Evolutionary conservation across 1,284 basidiomycete genomes (phyloP).

Genomic region (Puccinia triticina): DNA sequence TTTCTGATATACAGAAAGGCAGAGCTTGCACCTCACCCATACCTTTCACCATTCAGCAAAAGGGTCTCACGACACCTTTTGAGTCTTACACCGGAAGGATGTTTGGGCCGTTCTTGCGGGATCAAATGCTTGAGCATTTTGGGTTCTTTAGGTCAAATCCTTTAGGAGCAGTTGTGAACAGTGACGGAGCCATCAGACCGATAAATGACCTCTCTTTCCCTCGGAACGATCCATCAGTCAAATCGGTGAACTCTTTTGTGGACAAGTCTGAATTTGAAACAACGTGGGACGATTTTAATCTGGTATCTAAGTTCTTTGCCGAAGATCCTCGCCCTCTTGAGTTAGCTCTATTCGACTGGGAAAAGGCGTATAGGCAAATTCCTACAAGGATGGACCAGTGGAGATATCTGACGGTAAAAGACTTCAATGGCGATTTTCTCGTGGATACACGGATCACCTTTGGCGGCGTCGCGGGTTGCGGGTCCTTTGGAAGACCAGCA

Average conservation of each 20-base stretch:
- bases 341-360: conserved; percentile 3
- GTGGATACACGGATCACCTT: too few relatives aligned
- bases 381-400: too few relatives aligned
- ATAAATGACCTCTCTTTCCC: conserved; percentile 22
- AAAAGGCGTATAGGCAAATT: too few relatives aligned
- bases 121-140: not conserved
- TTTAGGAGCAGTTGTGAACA: too few relatives aligned
- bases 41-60: too few relatives aligned
- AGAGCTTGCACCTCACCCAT: too few relatives aligned
- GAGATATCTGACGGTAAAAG: too few relatives aligned
- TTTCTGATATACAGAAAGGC: too few relatives aligned
- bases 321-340: not conserved
- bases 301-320: conserved; percentile 6
- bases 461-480: conserved; percentile 20
- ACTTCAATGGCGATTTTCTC: too few relatives aligned
- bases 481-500: conserved; percentile 9
- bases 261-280: too few relatives aligned
- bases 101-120: conserved; percentile 13
- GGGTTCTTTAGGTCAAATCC: not conserved
- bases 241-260: conserved; percentile 21
- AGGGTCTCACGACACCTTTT: too few relatives aligned
- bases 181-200: not conserved
- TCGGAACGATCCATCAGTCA: not conserved
- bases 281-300: not conserved
- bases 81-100: not conserved